A percentile compares a stretch with the other conserved stretches of the same genome.
Evolutionary conservation across 2,329 filamentous ascomycete genomes (phyloP).

Genomic region (Penicillium sp.): DNA sequence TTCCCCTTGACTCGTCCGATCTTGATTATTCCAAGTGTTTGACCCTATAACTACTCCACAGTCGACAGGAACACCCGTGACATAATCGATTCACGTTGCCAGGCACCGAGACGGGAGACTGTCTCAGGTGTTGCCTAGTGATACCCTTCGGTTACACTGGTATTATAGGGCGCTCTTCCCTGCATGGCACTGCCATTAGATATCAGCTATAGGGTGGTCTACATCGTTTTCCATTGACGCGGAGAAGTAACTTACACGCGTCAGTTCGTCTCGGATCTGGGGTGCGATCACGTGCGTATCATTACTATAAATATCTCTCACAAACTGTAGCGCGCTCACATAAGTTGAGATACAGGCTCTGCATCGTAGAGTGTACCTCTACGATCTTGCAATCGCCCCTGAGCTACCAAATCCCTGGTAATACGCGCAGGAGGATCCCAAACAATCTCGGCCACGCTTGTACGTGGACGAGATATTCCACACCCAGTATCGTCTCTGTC

Average conservation of each 20-base stretch:
- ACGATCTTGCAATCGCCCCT: slow-evolving; percentile 16
- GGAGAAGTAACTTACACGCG: background rate
- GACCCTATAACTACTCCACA: background rate
- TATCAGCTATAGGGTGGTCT: background rate
- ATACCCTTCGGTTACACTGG: background rate
- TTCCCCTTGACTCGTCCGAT: background rate
- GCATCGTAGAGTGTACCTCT: background rate
- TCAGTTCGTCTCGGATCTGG: background rate
- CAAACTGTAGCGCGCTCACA: background rate
- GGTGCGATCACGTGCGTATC: background rate
- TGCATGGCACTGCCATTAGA: background rate
- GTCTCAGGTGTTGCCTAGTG: background rate
- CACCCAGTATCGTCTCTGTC: slow-evolving; percentile 33
- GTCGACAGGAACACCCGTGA: slow-evolving; percentile 1
- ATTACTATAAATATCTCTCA: background rate
- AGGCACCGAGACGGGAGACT: background rate
- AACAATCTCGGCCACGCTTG: slow-evolving; percentile 35
- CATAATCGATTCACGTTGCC: slow-evolving; percentile 1
- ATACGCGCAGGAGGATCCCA: slow-evolving; percentile 35
- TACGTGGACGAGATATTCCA: slow-evolving; percentile 23
- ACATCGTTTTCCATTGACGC: background rate
- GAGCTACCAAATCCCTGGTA: slow-evolving; percentile 26
- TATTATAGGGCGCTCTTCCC: background rate
- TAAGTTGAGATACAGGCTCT: background rate
- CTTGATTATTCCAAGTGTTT: background rate